These are phyloP conservation scores for Jimgerdemannia lactiflua DNA, from an alignment of 192 early-diverging fungal genomes.

Conservation along the genomic window DNA sequence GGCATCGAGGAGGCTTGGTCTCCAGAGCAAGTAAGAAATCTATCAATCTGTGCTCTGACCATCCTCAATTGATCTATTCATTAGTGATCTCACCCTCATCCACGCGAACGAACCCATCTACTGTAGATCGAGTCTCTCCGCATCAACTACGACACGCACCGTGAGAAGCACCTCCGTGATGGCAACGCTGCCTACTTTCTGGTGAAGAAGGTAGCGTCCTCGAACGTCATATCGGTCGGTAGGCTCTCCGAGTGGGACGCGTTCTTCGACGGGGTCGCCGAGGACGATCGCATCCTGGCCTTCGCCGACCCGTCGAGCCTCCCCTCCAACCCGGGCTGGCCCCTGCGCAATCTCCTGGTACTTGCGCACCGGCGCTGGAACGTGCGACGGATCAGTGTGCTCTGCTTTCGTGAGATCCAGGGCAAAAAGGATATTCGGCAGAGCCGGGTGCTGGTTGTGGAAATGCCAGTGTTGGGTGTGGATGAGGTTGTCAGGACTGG, in stretches of 20 bases:
- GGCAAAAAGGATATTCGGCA: slow-evolving; percentile 38
- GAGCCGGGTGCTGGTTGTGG: slow-evolving; percentile 45
- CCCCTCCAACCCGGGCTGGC: slow-evolving; percentile 84
- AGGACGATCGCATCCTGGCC: slow-evolving; percentile 55
- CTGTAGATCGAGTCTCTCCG: slow-evolving; percentile 9
- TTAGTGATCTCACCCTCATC: no score
- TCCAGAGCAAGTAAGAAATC: background rate
- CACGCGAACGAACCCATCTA: background rate
- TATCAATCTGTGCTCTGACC: background rate
- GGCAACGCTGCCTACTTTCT: slow-evolving; percentile 36
- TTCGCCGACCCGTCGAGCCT: slow-evolving; percentile 88
- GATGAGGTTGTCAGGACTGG: background rate
- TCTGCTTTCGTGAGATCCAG: slow-evolving; percentile 64
- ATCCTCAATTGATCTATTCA: background rate
- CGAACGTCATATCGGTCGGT: slow-evolving; percentile 25
- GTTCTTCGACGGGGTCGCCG: slow-evolving; percentile 39
- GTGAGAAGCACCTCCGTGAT: slow-evolving; percentile 4
- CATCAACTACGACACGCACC: slow-evolving; percentile 9
- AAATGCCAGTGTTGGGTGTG: slow-evolving; percentile 30
- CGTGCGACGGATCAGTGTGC: slow-evolving; percentile 45
- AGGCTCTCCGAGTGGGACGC: slow-evolving; percentile 54
- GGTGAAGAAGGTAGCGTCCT: slow-evolving; percentile 11
- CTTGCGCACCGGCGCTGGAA: slow-evolving; percentile 53
- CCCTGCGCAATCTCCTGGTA: slow-evolving; percentile 84
- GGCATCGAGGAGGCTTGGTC: slow-evolving; percentile 23